Base-by-base conservation (phyloP, 495 filamentous ascomycete species). In the Penicillium ucsense region DNA sequence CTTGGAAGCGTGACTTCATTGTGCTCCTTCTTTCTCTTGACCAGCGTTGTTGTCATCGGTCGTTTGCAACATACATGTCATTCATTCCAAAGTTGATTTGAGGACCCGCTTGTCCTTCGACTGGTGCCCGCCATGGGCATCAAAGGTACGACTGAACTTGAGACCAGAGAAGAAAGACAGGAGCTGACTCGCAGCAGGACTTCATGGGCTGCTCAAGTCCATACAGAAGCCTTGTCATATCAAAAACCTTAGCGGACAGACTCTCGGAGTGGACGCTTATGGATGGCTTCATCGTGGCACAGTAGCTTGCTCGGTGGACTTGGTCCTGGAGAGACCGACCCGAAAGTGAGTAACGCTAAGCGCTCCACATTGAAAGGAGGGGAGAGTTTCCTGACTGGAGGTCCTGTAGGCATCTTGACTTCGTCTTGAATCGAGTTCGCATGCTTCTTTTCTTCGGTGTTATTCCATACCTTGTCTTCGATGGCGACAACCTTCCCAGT, bases 281-380 rank as follows among this genome's bases (percentile, higher is more conserved):
- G 92, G 89, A 60, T 99, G 94, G 94, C 81, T 99, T 33, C 94
- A 99, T 62, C 85, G 94, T 52, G 94, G 91, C 31, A 87, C 89
- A 28, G 80, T 94, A 43, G 75, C 89, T 28, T 99, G 92, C 63
- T 86, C 91, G 46, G 82, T 94, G 51, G 94, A 97, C 50, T 75
- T 99, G 40, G 94, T 90, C 31, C 74, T 88, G 54, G 86, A 83
- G 54, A 89, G 85, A 63, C 89, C 88, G 12, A 96, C 89, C 4
- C 80, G 77, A 44, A 94, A 89, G 86, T 94, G 71, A 53, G 77
- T 69, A 29, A 8, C 20, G 2, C 1, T 20, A 20, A 20, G 20
- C 20, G 20, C 20, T 20, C 2, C 20, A 20, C 20, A 20, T 20
- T 20, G 20, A 20, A 20, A 20, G 20, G 20, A 20, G 20, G 20